Evolutionary conservation across 1,139 yeast species (phyloP), one percentile per base, ranked within the genome.

Genomic region (Pichia sp.): DNA sequence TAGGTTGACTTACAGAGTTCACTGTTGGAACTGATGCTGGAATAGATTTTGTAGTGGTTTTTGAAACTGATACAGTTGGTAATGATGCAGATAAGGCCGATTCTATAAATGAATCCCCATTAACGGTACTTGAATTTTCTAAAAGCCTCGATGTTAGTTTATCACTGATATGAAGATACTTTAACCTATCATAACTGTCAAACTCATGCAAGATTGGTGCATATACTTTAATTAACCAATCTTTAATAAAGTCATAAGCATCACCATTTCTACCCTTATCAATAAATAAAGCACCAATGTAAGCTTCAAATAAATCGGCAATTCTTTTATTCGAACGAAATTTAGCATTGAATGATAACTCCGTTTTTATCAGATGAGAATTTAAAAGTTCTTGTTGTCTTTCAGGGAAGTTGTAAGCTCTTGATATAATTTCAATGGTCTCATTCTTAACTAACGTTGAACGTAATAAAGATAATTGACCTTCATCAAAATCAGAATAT

Each of bases 271-370:
- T 64, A 11, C 49, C 49, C 8, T 51, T 42, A 50, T 85, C 94
- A 32, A 78, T 68, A 10, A 78, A 76, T 31, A 89, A 62, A 0
- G 93, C 97, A 5, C 95, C 97, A 30, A 89, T 71, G 55, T 88
- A 89, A 0, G 96, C 96, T 62, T 89, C 96, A 60, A 89, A 85
- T 1, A 83, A 73, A 63, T 85, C 94, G 0, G 94, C 89, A 53
- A 70, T 68, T 4, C 39, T 37, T 27, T 45, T 78, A 67, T 44
- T 44, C 3, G 33, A 20, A 7, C 39, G 31, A 18, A 36, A 21
- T 9, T 33, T 33, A n/a, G 36, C 11, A 20, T 35, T 25, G 4
- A 30, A 33, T n/a, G 29, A 27, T 14, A 44, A 34, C 15, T 41
- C 43, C 5, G 45, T 39, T 29, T 42, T 42, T 9, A 42, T 40